A percentile compares a stretch with the other conserved stretches of the same genome.
Conservation (phyloP, 2,329 filamentous ascomycete species). For the Cyanodermella asteris region DNA sequence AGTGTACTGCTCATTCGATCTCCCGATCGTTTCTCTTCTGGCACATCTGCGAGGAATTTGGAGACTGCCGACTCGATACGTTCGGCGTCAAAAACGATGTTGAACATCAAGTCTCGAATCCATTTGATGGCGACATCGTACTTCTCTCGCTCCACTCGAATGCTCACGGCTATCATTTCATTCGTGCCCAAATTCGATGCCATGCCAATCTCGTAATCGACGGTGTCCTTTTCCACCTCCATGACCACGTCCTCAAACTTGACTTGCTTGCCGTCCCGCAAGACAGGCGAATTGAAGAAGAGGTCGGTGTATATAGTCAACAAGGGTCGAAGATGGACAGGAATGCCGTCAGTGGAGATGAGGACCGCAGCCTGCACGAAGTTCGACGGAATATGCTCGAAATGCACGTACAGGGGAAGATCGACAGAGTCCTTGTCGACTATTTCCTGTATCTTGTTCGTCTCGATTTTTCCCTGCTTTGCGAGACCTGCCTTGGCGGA, state of each 20-base stretch:
- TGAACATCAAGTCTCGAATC: slow-evolving; percentile 69
- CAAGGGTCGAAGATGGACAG: slow-evolving; percentile 64
- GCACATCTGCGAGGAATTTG: slow-evolving; percentile 77
- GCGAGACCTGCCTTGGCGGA: slow-evolving; percentile 70
- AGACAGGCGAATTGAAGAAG: slow-evolving; percentile 84
- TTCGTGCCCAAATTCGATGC: slow-evolving; percentile 50
- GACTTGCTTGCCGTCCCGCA: slow-evolving; percentile 50
- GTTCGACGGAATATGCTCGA: slow-evolving; percentile 79
- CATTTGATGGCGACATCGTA: slow-evolving; percentile 65
- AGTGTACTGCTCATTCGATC: slow-evolving; percentile 40
- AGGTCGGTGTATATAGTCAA: slow-evolving; percentile 70
- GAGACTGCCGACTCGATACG: slow-evolving; percentile 40
- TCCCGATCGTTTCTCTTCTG: slow-evolving; percentile 61
- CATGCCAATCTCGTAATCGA: slow-evolving; percentile 55
- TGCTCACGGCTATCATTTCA: slow-evolving; percentile 60
- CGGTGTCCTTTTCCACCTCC: slow-evolving; percentile 74
- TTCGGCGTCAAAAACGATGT: slow-evolving; percentile 66
- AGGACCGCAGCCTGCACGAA: slow-evolving; percentile 74
- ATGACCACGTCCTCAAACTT: slow-evolving; percentile 86
- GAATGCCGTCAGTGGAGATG: slow-evolving; percentile 55
- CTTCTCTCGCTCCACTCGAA: slow-evolving; percentile 75
- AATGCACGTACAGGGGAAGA: slow-evolving; percentile 81
- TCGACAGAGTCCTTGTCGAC: slow-evolving; percentile 46
- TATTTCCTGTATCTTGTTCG: slow-evolving; percentile 51
- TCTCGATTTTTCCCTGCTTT: slow-evolving; percentile 40